These are phyloP conservation scores for Ophiostoma pallidulum DNA, from an alignment of 2,329 filamentous ascomycete genomes.

Conservation along the genomic window DNA sequence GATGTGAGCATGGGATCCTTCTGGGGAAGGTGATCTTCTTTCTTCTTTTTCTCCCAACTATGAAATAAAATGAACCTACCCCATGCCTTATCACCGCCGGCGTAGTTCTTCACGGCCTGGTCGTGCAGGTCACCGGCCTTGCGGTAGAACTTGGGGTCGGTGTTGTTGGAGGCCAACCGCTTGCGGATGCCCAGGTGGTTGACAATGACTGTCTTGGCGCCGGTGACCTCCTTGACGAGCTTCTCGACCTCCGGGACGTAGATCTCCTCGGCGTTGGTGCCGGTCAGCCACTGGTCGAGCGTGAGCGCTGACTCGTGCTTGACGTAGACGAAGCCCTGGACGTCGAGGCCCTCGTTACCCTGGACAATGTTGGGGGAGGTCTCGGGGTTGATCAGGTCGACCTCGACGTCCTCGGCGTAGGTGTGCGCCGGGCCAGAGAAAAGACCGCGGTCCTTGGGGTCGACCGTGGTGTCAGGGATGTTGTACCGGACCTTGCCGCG, in stretches of 20 bases:
- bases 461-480: neutral
- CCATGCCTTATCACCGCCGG: constrained; percentile 2
- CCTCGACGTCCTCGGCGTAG: neutral
- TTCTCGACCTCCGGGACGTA: constrained; percentile 4
- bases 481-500: constrained; percentile 5
- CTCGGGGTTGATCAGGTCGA: neutral
- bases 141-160: constrained; percentile 5
- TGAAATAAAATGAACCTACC: no score
- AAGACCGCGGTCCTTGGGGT: neutral
- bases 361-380: constrained; percentile 1
- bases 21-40: no score
- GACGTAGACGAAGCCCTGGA: constrained; percentile 2
- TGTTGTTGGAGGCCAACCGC: constrained; percentile 3
- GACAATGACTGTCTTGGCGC: constrained; percentile 2
- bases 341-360: neutral
- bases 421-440: constrained; percentile 5
- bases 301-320: neutral
- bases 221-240: neutral
- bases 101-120: constrained; percentile 5
- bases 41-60: no score
- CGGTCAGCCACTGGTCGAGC: constrained; percentile 1
- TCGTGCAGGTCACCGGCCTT: constrained; percentile 6
- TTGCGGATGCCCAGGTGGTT: constrained; percentile 8
- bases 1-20: no score
- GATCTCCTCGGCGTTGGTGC: neutral